These are phyloP conservation scores for Colletotrichum tropicale DNA, from an alignment of 2,329 filamentous ascomycete species.

Conservation along the genomic window DNA sequence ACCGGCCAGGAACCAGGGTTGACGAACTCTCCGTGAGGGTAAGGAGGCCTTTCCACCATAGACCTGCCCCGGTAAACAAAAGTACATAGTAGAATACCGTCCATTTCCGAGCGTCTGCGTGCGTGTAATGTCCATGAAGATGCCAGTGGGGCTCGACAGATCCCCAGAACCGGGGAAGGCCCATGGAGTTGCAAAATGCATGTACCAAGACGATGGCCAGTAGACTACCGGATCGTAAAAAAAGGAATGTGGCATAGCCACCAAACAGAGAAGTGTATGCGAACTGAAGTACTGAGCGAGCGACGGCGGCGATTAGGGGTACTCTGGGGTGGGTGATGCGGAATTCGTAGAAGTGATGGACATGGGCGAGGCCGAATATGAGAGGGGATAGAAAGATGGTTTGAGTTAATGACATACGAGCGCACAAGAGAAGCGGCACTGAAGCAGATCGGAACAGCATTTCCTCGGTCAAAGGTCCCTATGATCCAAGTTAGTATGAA, in stretches of 20 bases:
- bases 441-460: conserved; percentile 89
- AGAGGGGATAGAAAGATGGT: conserved; percentile 85
- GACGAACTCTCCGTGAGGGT: conserved; percentile 69
- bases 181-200: conserved; percentile 91
- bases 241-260: conserved; percentile 90
- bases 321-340: conserved; percentile 77
- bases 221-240: conserved; percentile 82
- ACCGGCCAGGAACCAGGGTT: conserved; percentile 40
- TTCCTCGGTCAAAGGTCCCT: conserved; percentile 92
- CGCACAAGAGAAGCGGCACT: conserved; percentile 80
- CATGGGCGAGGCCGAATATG: conserved; percentile 90
- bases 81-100: conserved; percentile 81
- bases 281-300: conserved; percentile 83
- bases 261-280: conserved; percentile 92
- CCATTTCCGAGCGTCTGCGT: conserved; percentile 51
- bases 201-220: conserved; percentile 79
- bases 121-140: not conserved
- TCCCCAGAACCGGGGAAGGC: conserved; percentile 86
- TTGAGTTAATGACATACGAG: conserved; percentile 57
- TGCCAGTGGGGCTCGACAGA: conserved; percentile 63
- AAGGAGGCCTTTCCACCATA: conserved; percentile 76
- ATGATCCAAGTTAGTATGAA: not conserved
- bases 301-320: conserved; percentile 64
- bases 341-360: conserved; percentile 97
- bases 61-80: conserved; percentile 71